These are phyloP conservation scores for Lathyrus sativus DNA, from an alignment of 306 rosid species.

Conservation along the genomic window DNA sequence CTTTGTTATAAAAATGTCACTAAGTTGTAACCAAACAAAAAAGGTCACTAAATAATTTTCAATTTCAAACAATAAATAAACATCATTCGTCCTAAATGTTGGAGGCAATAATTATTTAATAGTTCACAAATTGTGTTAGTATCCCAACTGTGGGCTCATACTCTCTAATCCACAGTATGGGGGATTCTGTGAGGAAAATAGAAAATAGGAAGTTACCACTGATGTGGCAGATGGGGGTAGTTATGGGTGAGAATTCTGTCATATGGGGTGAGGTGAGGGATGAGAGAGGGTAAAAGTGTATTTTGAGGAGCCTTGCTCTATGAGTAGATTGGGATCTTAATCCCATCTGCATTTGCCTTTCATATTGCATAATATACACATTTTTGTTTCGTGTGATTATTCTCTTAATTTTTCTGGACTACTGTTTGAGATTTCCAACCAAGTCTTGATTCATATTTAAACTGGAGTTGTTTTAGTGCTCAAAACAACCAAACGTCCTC, in stretches of 20 bases:
- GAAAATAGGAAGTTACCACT: background rate
- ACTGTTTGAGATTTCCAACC: background rate
- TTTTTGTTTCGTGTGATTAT: background rate
- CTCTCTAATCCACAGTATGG: background rate
- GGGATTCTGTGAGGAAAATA: background rate
- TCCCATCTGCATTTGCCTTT: background rate
- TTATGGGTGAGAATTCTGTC: background rate
- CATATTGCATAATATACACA: background rate
- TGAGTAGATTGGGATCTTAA: background rate
- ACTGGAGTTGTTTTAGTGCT: background rate
- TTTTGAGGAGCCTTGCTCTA: background rate
- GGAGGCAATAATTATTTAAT: conserved; percentile 18
- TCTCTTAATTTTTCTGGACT: background rate
- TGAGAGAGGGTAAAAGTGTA: background rate
- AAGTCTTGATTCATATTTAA: background rate
- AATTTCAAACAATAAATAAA: conserved; percentile 2
- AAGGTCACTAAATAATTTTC: background rate
- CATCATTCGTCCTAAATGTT: background rate
- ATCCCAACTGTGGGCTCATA: background rate
- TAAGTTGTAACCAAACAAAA: background rate
- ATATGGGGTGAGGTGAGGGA: background rate
- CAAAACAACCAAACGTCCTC: conserved; percentile 3
- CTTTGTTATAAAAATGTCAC: conserved; percentile 3
- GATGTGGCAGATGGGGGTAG: background rate
- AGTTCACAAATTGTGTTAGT: conserved; percentile 14